Conservation (phyloP, 2,329 filamentous ascomycete genomes). For the Seiridium unicorne region DNA sequence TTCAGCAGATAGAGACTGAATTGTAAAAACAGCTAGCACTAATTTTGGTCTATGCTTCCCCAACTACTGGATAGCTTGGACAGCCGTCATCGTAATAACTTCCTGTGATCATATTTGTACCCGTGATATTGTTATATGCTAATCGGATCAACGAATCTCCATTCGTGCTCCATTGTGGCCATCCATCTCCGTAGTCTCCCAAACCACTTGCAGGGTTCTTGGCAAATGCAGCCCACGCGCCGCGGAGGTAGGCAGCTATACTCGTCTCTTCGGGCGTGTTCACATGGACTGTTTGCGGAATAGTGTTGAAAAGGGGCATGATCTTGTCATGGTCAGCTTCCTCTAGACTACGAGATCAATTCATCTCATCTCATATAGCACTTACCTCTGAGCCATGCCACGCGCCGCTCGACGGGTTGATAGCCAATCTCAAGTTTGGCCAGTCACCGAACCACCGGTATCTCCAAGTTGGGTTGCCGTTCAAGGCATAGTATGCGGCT, state of each 20-base stretch:
- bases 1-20: no score
- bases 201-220: constrained; percentile 1
- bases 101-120: background rate
- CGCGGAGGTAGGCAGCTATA: constrained; percentile 1
- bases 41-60: background rate
- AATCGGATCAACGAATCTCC: constrained; percentile 1
- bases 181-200: background rate
- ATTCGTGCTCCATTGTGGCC: constrained; percentile 5
- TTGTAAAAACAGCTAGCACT: no score
- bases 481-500: background rate
- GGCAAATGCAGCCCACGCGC: constrained; percentile 6
- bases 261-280: background rate
- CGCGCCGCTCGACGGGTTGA: background rate
- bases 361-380: background rate
- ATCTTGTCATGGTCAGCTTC: background rate
- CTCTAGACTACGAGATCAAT: no score
- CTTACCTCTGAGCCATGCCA: constrained; percentile 8
- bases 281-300: background rate
- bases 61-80: constrained; percentile 30
- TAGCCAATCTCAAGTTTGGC: background rate
- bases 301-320: background rate
- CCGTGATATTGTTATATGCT: constrained; percentile 1
- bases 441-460: constrained; percentile 6
- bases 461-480: constrained; percentile 6
- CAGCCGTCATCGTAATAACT: constrained; percentile 1